Evolutionary conservation across 192 early-diverging fungal genomes (phyloP).

Genomic region (Gaertneriomyces semiglobifer): DNA sequence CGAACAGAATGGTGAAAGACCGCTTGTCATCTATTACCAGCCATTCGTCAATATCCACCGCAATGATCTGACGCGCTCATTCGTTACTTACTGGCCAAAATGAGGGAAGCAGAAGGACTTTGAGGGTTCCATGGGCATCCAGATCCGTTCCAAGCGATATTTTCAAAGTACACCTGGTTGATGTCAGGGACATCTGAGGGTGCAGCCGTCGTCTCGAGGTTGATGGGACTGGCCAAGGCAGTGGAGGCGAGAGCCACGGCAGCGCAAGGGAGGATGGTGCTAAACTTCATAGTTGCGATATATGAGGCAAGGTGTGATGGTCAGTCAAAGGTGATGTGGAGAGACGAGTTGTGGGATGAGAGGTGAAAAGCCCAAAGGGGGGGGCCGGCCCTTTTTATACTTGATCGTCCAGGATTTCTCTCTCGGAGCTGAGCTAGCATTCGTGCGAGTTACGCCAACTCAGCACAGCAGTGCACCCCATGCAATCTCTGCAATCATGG

Average conservation of each 20-base stretch:
- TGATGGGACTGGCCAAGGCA: not conserved
- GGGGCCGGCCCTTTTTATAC: no score
- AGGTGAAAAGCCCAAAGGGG: no score
- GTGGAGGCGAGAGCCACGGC: constrained; percentile 2
- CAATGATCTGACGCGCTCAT: not conserved
- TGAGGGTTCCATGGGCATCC: constrained; percentile 14
- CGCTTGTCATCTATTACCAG: constrained; percentile 19
- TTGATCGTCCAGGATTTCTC: no score
- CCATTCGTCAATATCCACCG: not conserved
- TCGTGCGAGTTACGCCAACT: no score
- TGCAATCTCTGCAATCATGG: no score
- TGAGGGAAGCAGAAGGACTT: not conserved
- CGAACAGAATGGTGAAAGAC: constrained; percentile 29
- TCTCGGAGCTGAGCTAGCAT: no score
- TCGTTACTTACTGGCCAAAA: not conserved
- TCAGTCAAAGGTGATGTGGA: no score
- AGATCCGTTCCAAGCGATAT: constrained; percentile 11
- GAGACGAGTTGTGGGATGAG: no score
- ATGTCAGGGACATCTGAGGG: not conserved
- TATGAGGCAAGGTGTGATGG: no score
- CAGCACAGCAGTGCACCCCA: no score
- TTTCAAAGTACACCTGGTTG: constrained; percentile 23
- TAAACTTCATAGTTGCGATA: not conserved
- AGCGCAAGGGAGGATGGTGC: not conserved
- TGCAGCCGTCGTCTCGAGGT: not conserved